These are phyloP conservation scores for Vachellia pachyceras DNA, from an alignment of 306 rosid species.

Conservation along the genomic window DNA sequence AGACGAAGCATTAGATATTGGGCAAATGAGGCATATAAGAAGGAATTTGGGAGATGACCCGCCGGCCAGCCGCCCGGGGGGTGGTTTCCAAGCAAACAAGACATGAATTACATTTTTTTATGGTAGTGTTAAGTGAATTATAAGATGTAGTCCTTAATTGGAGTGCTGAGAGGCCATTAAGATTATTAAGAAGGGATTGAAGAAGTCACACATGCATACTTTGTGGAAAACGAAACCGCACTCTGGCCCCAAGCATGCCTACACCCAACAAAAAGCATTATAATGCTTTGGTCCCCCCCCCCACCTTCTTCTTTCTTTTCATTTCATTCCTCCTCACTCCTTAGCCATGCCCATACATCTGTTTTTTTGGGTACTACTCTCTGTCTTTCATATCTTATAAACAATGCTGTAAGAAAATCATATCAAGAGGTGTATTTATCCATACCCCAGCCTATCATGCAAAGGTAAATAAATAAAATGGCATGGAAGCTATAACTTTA, in stretches of 20 bases:
- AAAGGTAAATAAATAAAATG: background rate
- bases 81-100: background rate
- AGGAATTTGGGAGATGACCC: background rate
- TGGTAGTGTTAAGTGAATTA: background rate
- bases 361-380: too few relatives aligned
- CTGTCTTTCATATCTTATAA: too few relatives aligned
- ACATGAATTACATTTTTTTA: background rate
- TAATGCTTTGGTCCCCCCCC: background rate
- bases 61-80: too few relatives aligned
- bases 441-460: background rate
- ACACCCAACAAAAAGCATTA: background rate
- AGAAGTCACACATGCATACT: background rate
- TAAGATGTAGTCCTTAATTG: background rate
- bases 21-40: too few relatives aligned
- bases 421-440: too few relatives aligned
- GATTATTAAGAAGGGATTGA: background rate
- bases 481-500: background rate
- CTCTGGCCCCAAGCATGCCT: background rate
- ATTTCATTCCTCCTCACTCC: background rate
- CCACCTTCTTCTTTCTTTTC: background rate
- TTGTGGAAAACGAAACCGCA: background rate
- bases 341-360: too few relatives aligned
- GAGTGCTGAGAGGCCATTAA: background rate
- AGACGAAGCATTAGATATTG: background rate
- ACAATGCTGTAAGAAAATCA: too few relatives aligned